phyloP scores from a whole-genome alignment of 177 flowering plant species.

The Vitis hybrid region DNA sequence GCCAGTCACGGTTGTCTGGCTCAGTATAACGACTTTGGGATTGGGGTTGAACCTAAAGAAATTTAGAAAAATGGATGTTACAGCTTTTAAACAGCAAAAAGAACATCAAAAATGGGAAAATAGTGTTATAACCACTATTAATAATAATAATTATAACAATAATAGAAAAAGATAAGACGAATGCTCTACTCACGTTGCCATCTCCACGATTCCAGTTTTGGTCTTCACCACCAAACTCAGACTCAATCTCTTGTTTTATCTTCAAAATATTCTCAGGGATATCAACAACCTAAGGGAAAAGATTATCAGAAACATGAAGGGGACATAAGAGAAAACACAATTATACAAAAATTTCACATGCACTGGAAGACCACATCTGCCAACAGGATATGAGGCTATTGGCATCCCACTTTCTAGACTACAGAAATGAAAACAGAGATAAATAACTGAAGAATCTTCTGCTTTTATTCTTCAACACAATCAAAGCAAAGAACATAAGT shows the following conservation, averaged over 20 bases:
- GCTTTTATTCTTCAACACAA: too few relatives aligned
- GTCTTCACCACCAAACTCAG: slow-evolving; percentile 71
- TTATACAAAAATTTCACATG: neutral
- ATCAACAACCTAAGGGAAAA: neutral
- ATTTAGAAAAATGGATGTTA: neutral
- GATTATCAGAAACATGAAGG: slow-evolving; percentile 14
- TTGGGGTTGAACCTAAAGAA: slow-evolving; percentile 46
- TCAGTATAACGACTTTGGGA: slow-evolving; percentile 73
- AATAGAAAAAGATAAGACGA: too few relatives aligned
- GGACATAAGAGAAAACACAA: neutral
- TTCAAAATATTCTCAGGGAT: slow-evolving; percentile 64
- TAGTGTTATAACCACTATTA: too few relatives aligned
- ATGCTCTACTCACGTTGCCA: slow-evolving; percentile 45
- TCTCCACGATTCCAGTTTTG: slow-evolving; percentile 74
- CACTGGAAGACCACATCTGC: slow-evolving; percentile 7
- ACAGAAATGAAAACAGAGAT: too few relatives aligned
- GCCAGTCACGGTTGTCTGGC: slow-evolving; percentile 95
- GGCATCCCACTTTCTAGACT: too few relatives aligned
- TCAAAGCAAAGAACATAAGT: too few relatives aligned
- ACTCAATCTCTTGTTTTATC: slow-evolving; percentile 69
- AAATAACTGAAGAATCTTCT: too few relatives aligned
- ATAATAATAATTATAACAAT: too few relatives aligned
- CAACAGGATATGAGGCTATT: too few relatives aligned
- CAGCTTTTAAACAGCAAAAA: too few relatives aligned
- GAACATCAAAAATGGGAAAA: too few relatives aligned